These are phyloP conservation scores for Blastobotrys terrestris DNA, from an alignment of 805 yeast species.

Conservation along the genomic window DNA sequence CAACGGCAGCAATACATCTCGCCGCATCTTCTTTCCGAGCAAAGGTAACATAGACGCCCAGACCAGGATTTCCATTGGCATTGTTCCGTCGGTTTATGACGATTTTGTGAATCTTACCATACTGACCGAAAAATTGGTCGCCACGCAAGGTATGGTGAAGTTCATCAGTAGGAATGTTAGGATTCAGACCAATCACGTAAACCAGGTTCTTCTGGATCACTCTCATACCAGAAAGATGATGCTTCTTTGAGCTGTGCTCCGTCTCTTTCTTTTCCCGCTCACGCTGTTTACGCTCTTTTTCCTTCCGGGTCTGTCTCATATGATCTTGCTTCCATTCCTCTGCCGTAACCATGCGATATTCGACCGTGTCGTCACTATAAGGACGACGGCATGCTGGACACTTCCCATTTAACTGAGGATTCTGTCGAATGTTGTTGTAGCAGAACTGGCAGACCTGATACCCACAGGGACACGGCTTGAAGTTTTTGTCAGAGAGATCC, in stretches of 20 bases:
- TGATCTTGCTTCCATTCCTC: constrained; percentile 87
- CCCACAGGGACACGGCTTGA: constrained; percentile 99
- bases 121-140: constrained; percentile 96
- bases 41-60: constrained; percentile 94
- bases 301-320: constrained; percentile 70
- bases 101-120: constrained; percentile 89
- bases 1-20: constrained; percentile 81
- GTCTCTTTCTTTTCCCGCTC: constrained; percentile 91
- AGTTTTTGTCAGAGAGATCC: constrained; percentile 93
- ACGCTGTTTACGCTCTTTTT: constrained; percentile 62
- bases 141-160: constrained; percentile 75
- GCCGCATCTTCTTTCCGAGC: constrained; percentile 93
- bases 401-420: constrained; percentile 90
- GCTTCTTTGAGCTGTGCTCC: constrained; percentile 73
- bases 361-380: constrained; percentile 89
- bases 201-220: constrained; percentile 98
- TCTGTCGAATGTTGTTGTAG: constrained; percentile 91
- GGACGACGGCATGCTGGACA: constrained; percentile 97
- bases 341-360: constrained; percentile 71
- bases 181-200: constrained; percentile 91
- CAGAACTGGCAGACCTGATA: constrained; percentile 98
- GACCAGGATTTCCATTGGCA: constrained; percentile 60
- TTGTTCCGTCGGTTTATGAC: constrained; percentile 77
- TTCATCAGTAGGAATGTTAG: constrained; percentile 78
- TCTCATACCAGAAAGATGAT: constrained; percentile 92